These are phyloP conservation scores for Ustilago nuda DNA, from an alignment of 1,284 basidiomycete genomes.

Conservation along the genomic window DNA sequence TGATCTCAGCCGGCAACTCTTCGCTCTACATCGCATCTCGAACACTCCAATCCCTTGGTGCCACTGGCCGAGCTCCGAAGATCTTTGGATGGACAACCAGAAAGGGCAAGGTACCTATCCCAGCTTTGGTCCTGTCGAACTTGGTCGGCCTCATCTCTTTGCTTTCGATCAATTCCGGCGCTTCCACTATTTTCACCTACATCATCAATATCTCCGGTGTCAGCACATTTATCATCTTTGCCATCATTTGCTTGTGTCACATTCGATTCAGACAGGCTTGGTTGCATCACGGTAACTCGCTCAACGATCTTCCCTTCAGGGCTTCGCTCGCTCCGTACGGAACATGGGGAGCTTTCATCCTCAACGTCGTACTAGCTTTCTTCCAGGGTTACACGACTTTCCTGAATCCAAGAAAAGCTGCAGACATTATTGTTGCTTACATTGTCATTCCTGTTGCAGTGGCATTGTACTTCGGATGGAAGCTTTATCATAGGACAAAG, in stretches of 20 bases:
- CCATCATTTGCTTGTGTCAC: conserved; percentile 48
- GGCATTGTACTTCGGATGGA: conserved; percentile 77
- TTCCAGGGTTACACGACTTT: conserved; percentile 54
- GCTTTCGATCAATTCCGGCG: conserved; percentile 43
- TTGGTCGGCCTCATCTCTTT: conserved; percentile 46
- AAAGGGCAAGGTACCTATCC: conserved; percentile 47
- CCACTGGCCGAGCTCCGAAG: conserved; percentile 47
- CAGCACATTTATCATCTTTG: conserved; percentile 50
- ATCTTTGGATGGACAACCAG: conserved; percentile 42
- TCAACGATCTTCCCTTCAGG: conserved; percentile 47
- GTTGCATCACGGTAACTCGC: conserved; percentile 34
- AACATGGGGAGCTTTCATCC: conserved; percentile 31
- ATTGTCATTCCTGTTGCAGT: conserved; percentile 81
- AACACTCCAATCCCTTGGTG: conserved; percentile 49
- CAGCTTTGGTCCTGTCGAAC: conserved; percentile 45
- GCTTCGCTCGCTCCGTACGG: conserved; percentile 45
- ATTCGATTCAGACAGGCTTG: conserved; percentile 56
- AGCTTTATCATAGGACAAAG: conserved; percentile 72
- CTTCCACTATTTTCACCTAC: conserved; percentile 44
- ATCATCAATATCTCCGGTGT: conserved; percentile 53
- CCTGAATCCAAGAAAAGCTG: conserved; percentile 42
- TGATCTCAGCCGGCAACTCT: conserved; percentile 54
- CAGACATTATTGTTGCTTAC: conserved; percentile 85
- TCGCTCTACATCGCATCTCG: conserved; percentile 58
- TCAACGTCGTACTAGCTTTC: conserved; percentile 53